A percentile compares a stretch with the other conserved stretches of the same genome.
Evolutionary conservation across 768 basidiomycete genomes (phyloP).

Genomic region (Panus rudis): DNA sequence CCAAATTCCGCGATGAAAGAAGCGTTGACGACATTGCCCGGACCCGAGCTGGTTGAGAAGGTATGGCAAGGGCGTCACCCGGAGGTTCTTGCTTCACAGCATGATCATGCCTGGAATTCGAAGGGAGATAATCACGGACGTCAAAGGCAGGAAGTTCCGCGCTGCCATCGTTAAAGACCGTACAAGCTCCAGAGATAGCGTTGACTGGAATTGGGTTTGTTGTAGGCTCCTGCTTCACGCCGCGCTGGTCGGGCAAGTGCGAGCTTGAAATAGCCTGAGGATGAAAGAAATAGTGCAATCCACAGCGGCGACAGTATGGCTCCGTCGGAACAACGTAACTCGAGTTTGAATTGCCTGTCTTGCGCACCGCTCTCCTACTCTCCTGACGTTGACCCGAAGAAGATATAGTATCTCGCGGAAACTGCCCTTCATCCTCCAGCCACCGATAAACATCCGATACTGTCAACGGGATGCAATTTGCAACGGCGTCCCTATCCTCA

Average conservation of each 20-base stretch:
- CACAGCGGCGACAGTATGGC: slow-evolving; percentile 18
- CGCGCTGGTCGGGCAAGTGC: neutral
- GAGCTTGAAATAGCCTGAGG: neutral
- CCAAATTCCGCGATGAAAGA: slow-evolving; percentile 14
- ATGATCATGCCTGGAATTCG: neutral
- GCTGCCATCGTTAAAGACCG: neutral
- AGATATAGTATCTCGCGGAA: slow-evolving; percentile 25
- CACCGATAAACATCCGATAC: slow-evolving; percentile 38
- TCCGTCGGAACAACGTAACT: slow-evolving; percentile 2
- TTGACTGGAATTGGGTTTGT: neutral
- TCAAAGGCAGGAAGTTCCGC: slow-evolving; percentile 7
- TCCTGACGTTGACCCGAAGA: neutral
- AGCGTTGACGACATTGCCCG: neutral
- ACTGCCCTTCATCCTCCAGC: slow-evolving; percentile 35
- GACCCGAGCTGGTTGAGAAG: neutral
- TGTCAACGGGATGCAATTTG: slow-evolving; percentile 24
- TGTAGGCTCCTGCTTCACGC: slow-evolving; percentile 5
- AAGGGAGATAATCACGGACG: slow-evolving; percentile 1
- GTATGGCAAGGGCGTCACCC: slow-evolving; percentile 7
- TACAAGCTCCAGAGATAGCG: neutral
- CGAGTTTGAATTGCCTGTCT: neutral
- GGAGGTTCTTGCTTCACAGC: slow-evolving; percentile 1
- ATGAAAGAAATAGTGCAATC: slow-evolving; percentile 15
- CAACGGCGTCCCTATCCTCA: no score
- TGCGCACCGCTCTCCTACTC: neutral